Evolutionary conservation across 208 protist genomes (phyloP), one percentile per base, ranked within the genome.

Genomic region (Phytomonas francai): DNA sequence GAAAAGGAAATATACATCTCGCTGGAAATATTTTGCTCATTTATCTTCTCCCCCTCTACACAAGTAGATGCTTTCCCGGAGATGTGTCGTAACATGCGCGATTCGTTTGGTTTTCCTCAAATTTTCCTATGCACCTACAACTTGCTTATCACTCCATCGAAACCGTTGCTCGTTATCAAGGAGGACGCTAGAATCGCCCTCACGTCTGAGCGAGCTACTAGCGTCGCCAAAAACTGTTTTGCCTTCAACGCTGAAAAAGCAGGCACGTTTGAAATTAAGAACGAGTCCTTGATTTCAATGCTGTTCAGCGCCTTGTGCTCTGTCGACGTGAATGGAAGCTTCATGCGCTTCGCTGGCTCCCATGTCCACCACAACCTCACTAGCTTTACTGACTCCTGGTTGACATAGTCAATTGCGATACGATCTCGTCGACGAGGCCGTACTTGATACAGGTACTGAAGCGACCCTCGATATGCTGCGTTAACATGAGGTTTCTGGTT

Each of bases 261-360:
- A 54, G 45, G 45, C 32, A 88, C 78, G 54, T 77, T 79, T 12
- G 83, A 80, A 51, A 71, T 73, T 36, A 95, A 73, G 51, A 76
- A 72, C 2, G 67, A 78, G 65, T 79, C 73, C 11, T 85, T 78
- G 56, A 93, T 79, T 51, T 74, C 67, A 28, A 86, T 89, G 58
- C 74, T 77, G 68, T 92, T 93, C 9, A 96, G 76, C 31, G 85
- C 86, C 65, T 89, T 91, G 70, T 84, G 80, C 63, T 94, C 87
- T 54, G 86, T 65, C 33, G 81, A 54, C 0, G 80, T 78, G 6
- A 96, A 74, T 33, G 84, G 87, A 59, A 87, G 60, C n/a, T 72
- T 63, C 34, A 67, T 59, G 3, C 73, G 71, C 51, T 78, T 68
- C 30, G 63, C 57, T 49, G 80, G 64, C 14, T 81, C 70, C 67